Evolutionary conservation across 2,329 filamentous ascomycete species (phyloP).

Genomic region (Furcasterigmium sp.): DNA sequence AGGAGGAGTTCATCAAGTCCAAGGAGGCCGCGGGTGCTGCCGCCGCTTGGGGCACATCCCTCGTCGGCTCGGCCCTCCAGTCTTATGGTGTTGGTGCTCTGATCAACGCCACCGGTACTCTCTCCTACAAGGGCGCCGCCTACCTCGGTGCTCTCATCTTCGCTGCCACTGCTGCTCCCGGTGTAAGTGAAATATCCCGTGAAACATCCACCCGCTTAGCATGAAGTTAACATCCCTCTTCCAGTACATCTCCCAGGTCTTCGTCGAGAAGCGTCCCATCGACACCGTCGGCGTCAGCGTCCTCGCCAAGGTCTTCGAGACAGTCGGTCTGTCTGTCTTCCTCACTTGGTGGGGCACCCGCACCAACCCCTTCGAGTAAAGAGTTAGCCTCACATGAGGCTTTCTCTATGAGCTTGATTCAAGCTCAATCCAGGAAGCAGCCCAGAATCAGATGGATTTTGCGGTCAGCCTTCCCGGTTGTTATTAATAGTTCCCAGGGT

Average conservation of each 20-base stretch:
- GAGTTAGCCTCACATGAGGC: constrained; percentile 9
- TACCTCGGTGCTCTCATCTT: constrained; percentile 92
- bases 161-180: constrained; percentile 81
- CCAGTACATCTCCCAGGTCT: constrained; percentile 79
- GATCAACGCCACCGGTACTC: constrained; percentile 89
- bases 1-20: constrained; percentile 92
- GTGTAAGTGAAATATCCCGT: constrained; percentile 42
- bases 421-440: not conserved
- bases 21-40: constrained; percentile 88
- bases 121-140: constrained; percentile 95
- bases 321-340: constrained; percentile 84
- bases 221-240: constrained; percentile 1
- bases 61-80: constrained; percentile 84
- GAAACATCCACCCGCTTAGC: not conserved
- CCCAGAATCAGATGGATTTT: not conserved
- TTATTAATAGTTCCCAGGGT: constrained; percentile 10
- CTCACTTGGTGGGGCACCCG: constrained; percentile 97
- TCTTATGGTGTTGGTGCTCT: constrained; percentile 84
- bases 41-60: constrained; percentile 83
- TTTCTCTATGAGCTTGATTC: not conserved
- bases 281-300: constrained; percentile 86
- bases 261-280: constrained; percentile 86
- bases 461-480: not conserved
- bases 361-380: constrained; percentile 84
- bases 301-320: constrained; percentile 84